A percentile compares a stretch with the other conserved stretches of the same genome.
phyloP scores from a whole-genome alignment of 805 yeast genomes.

The Ogataea corticis region DNA sequence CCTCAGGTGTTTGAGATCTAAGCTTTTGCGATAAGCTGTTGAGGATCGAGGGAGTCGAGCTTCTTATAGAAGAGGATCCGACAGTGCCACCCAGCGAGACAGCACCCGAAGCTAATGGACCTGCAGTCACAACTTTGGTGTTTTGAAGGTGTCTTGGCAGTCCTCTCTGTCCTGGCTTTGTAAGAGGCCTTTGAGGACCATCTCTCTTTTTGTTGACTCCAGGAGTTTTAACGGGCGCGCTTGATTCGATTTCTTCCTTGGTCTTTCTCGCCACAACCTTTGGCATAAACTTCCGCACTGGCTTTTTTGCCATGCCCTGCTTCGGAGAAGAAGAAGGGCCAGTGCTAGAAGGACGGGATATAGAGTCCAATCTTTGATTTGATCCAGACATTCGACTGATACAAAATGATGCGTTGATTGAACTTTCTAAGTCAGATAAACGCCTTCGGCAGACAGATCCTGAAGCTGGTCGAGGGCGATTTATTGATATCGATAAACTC shows the following conservation, averaged over 20 bases:
- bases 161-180: conserved; percentile 40
- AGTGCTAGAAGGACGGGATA: conserved; percentile 32
- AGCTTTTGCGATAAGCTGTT: conserved; percentile 27
- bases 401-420: too few species aligned
- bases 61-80: conserved; percentile 9
- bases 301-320: conserved; percentile 33
- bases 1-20: conserved; percentile 15
- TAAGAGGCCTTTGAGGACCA: conserved; percentile 32
- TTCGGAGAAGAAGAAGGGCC: conserved; percentile 15
- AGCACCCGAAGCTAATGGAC: conserved; percentile 71
- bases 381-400: conserved; percentile 4
- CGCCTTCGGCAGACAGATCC: too few species aligned
- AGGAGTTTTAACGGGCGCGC: conserved; percentile 50
- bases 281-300: conserved; percentile 77
- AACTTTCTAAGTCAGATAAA: too few species aligned
- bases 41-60: conserved; percentile 1
- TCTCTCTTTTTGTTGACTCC: conserved; percentile 38
- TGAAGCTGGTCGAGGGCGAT: too few species aligned
- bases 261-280: conserved; percentile 83
- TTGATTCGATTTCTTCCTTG: conserved; percentile 79
- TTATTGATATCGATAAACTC: too few species aligned
- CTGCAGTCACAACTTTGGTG: conserved; percentile 68
- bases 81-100: conserved; percentile 43
- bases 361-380: conserved; percentile 39
- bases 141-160: conserved; percentile 38